Evolutionary conservation across 768 basidiomycete genomes (phyloP).

Genomic region (Lepiota brunneoincarnata): DNA sequence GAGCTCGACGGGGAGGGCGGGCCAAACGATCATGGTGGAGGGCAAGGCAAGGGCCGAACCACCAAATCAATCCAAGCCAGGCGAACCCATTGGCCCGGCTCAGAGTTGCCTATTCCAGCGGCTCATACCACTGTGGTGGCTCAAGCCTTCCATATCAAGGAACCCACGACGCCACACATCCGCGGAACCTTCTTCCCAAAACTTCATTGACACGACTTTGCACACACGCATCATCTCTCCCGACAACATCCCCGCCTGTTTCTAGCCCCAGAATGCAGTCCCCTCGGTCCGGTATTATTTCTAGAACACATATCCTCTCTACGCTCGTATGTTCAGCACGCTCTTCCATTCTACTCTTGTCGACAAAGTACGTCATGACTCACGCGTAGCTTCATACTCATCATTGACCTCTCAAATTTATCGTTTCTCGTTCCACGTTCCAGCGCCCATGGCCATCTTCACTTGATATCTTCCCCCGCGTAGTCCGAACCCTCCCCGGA

Average conservation of each 20-base stretch:
- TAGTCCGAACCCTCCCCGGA: background rate
- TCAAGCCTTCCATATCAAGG: constrained; percentile 1
- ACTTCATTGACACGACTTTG: background rate
- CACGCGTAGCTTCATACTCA: background rate
- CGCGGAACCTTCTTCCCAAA: background rate
- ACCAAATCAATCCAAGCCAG: constrained; percentile 11
- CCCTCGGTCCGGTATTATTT: constrained; percentile 3
- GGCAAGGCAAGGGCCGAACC: constrained; percentile 4
- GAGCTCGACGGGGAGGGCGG: constrained; percentile 30
- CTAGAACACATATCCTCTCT: background rate
- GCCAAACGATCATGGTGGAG: constrained; percentile 22
- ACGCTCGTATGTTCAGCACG: background rate
- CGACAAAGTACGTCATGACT: constrained; percentile 9
- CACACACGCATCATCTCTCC: background rate
- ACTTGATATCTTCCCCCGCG: background rate
- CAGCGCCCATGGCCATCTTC: background rate
- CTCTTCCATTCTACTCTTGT: constrained; percentile 5
- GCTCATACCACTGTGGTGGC: background rate
- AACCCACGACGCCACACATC: background rate
- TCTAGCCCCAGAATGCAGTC: background rate
- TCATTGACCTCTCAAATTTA: background rate
- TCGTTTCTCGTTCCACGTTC: background rate
- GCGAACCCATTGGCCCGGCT: background rate
- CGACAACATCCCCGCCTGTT: background rate
- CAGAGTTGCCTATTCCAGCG: background rate